Evolutionary conservation across 345 rosid genomes (phyloP).

Genomic region (Gossypium australe): DNA sequence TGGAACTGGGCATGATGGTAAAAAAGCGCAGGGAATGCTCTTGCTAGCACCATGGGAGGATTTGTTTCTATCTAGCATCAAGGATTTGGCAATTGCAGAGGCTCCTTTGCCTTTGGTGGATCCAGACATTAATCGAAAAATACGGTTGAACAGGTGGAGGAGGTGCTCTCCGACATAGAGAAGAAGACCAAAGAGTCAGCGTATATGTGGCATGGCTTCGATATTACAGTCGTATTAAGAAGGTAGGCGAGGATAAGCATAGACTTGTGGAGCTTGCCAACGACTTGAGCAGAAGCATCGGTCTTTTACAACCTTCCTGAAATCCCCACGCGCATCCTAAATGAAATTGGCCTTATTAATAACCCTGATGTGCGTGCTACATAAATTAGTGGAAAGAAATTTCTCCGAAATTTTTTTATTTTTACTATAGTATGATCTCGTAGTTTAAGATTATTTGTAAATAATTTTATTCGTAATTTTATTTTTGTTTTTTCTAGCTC

Average conservation of each 20-base stretch:
- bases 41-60: constrained; percentile 90
- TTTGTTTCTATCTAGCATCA: constrained; percentile 59
- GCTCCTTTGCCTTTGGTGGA: constrained; percentile 56
- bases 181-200: constrained; percentile 82
- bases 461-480: too few species aligned
- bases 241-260: constrained; percentile 53
- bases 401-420: too few species aligned
- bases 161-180: constrained; percentile 58
- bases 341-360: constrained; percentile 80
- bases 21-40: constrained; percentile 86
- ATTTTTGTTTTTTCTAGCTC: too few species aligned
- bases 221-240: constrained; percentile 73
- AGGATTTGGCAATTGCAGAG: constrained; percentile 73
- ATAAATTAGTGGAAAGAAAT: constrained; percentile 1
- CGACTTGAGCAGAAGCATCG: constrained; percentile 85
- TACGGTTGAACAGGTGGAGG: constrained; percentile 50
- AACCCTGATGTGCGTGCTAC: constrained; percentile 71
- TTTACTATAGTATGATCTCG: too few species aligned
- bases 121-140: constrained; percentile 54
- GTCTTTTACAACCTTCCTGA: constrained; percentile 69
- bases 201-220: constrained; percentile 93
- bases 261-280: constrained; percentile 86
- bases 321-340: constrained; percentile 50
- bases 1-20: constrained; percentile 91
- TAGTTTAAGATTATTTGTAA: too few species aligned